Base-by-base conservation (phyloP, 2,329 filamentous ascomycete genomes). In the Aspergillus piperis region DNA sequence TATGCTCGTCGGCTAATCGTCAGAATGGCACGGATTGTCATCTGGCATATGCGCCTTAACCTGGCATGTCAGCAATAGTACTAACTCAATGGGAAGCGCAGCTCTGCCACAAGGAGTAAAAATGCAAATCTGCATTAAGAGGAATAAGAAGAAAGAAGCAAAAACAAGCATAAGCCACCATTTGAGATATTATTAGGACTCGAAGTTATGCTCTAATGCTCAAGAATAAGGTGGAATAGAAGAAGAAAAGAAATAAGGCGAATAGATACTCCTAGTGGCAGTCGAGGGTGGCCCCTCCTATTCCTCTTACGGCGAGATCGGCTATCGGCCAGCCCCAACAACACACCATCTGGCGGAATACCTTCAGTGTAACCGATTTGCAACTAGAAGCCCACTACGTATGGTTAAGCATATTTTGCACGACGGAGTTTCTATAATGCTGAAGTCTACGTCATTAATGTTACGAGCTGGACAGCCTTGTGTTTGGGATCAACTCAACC, bases 211-310 rank as follows among this genome's bases (percentile, higher is more conserved):
- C 21, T 44, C 41, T 5, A 10, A 36, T 36, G 32, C 11, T 13
- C 32, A 36, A 49, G 44, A 10, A 21, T 15, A 30, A 49, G 23
- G 23, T 27, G 23, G 51, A 27, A 21, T 23, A 30, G 15, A 41
- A 30, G 32, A 39, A 49, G 52, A 21, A 30, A 17, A 3, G n/a
- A 42, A 30, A 13, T 1, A 41, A 30, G 51, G 51, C 23, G 38
- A 42, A 54, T 30, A 41, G 36, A 54, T 54, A 30, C 32, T 42
- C 32, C 51, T 54, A 53, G 49, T 53, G 7, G 36, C 15, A 58
- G 39, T 25, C 41, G 41, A 27, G 25, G 53, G 49, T 58, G 49
- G 56, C 41, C 25, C 38, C 56, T 54, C 56, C 36, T 58, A 53
- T 54, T 44, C 19, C 32, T 10, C 13, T 41, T 54, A 15, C 32